Evolutionary conservation across 202 grass and related monocot species (phyloP).

Genomic region (Digitaria exilis): DNA sequence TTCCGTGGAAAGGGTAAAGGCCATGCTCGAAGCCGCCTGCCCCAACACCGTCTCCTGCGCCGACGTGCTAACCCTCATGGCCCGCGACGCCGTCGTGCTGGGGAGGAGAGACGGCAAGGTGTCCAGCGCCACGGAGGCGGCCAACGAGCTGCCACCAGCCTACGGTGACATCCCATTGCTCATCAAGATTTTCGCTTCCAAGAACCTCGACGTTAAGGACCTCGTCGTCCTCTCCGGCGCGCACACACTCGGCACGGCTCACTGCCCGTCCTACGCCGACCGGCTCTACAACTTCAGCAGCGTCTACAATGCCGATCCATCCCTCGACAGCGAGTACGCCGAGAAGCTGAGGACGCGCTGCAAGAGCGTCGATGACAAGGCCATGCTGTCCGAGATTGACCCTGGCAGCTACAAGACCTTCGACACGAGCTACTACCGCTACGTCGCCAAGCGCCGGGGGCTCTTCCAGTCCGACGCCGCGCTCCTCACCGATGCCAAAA

Average conservation of each 20-base stretch:
- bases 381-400: slow-evolving; percentile 47
- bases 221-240: slow-evolving; percentile 56
- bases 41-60: slow-evolving; percentile 48
- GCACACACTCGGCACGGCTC: slow-evolving; percentile 53
- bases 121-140: slow-evolving; percentile 35
- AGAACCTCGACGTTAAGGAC: slow-evolving; percentile 44
- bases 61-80: slow-evolving; percentile 41
- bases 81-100: slow-evolving; percentile 42
- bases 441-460: slow-evolving; percentile 37
- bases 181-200: slow-evolving; percentile 33
- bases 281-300: slow-evolving; percentile 54
- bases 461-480: slow-evolving; percentile 52
- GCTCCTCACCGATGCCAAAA: slow-evolving; percentile 36
- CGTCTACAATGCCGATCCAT: slow-evolving; percentile 36
- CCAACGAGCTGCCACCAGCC: slow-evolving; percentile 19
- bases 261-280: slow-evolving; percentile 36
- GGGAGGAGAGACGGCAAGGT: slow-evolving; percentile 43
- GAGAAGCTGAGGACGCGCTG: slow-evolving; percentile 48
- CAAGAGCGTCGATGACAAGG: slow-evolving; percentile 23
- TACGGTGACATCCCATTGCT: slow-evolving; percentile 27
- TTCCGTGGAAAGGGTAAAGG: slow-evolving; percentile 63
- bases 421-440: slow-evolving; percentile 57
- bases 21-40: slow-evolving; percentile 45
- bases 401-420: slow-evolving; percentile 64
- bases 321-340: slow-evolving; percentile 46